A percentile compares a stretch with the other conserved stretches of the same genome.
These are phyloP conservation scores for Phialophora macrospora DNA, from an alignment of 2,329 filamentous ascomycete genomes.

Conservation along the genomic window DNA sequence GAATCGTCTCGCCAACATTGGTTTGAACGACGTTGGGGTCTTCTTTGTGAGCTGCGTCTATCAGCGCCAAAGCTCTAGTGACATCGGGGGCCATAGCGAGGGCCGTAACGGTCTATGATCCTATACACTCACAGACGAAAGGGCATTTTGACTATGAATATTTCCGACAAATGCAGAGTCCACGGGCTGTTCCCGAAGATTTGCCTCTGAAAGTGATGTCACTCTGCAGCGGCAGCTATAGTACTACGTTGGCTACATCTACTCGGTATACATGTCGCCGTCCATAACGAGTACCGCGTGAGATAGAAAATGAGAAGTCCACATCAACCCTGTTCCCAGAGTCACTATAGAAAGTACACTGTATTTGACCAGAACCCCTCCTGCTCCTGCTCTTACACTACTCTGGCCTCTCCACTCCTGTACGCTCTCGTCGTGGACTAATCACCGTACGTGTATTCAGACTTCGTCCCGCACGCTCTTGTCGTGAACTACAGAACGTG, in stretches of 20 bases:
- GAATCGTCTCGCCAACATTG: conserved; percentile 54
- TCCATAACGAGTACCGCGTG: neutral
- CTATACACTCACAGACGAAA: neutral
- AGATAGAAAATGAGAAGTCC: neutral
- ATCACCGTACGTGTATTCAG: neutral
- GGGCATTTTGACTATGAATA: neutral
- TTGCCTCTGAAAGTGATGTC: conserved; percentile 12
- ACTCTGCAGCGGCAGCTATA: neutral
- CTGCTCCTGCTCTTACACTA: neutral
- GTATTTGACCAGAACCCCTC: neutral
- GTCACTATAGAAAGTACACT: neutral
- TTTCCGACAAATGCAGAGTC: neutral
- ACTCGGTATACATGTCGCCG: neutral
- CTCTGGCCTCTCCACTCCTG: neutral
- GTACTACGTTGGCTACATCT: neutral
- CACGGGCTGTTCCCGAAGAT: neutral
- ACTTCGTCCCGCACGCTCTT: too few species aligned
- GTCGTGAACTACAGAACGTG: neutral
- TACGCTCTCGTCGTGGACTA: neutral
- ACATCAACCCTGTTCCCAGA: neutral
- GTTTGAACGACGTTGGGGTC: conserved; percentile 65
- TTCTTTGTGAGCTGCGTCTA: conserved; percentile 73
- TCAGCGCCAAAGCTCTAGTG: conserved; percentile 63
- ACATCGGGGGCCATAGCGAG: conserved; percentile 37
- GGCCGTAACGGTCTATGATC: neutral